Percentiles rank a stretch among this genome's conserved stretches.
Evolutionary conservation across 2,329 filamentous ascomycete genomes (phyloP).

Genomic region (Paracamarosporium sp.): DNA sequence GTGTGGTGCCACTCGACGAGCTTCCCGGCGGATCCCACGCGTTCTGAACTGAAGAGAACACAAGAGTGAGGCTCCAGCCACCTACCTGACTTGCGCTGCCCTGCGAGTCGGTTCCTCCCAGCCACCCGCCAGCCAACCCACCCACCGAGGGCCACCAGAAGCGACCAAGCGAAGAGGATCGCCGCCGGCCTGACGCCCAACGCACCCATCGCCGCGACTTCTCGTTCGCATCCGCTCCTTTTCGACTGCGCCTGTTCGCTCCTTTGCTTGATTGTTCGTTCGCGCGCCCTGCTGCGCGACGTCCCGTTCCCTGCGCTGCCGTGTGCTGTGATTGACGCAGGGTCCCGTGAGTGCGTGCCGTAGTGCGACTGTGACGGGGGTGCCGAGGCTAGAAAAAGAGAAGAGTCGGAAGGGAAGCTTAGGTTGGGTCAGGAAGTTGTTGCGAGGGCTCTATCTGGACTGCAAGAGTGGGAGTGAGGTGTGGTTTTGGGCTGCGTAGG

Average conservation of each 20-base stretch:
- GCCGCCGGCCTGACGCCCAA: background rate
- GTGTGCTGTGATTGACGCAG: background rate
- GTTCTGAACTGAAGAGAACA: background rate
- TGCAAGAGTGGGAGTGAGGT: background rate
- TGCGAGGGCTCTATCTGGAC: background rate
- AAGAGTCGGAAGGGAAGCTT: background rate
- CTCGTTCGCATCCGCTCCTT: conserved; percentile 3
- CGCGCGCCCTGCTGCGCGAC: background rate
- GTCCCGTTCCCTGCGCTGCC: background rate
- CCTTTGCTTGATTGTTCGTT: background rate
- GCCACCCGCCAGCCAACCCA: background rate
- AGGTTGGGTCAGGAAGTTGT: background rate
- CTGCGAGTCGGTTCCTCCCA: background rate
- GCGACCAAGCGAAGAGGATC: background rate
- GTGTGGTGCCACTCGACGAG: too few species aligned
- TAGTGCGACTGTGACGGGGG: background rate
- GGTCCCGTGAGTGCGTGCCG: too few species aligned
- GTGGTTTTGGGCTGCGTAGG: background rate
- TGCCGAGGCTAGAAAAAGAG: conserved; percentile 4
- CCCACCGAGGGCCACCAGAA: too few species aligned
- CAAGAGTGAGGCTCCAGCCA: background rate
- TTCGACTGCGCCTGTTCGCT: background rate
- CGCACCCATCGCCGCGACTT: background rate
- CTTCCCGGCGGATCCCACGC: too few species aligned
- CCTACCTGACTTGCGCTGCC: background rate